Base-by-base conservation (phyloP, 257 asterid genomes). In the Petunia axillaris region DNA sequence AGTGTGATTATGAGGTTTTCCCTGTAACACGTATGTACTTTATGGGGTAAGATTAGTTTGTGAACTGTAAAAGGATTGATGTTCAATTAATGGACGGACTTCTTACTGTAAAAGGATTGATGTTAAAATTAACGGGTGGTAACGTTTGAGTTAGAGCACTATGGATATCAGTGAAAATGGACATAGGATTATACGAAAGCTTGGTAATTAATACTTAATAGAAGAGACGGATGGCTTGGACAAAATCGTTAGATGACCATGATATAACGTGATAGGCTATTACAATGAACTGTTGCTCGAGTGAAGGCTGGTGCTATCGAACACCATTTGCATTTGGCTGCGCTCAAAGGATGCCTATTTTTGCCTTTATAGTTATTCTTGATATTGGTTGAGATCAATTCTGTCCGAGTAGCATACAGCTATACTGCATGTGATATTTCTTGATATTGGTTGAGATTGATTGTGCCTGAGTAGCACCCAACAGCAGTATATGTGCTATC, bases 1-100 rank as follows among this genome's bases (percentile, higher is more conserved):
- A 71, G 13, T 48, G 44, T 71, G 77, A 64, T 71, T 48, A 13
- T 48, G 59, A 70, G 77, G 41, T 25, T 70, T 70, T 70, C 11
- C 40, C 35, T 70, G 43, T 71, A 71, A 48, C 8, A 4, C 15
- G 41, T 37, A 11, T 71, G 60, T 48, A 35, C 48, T 35, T 5
- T 25, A 71, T 48, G 60, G 48, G 44, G 40, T 48, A 16, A 71
- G 57, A 71, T 48, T 71, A 48, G 6, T 13, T 35, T 48, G 60
- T 35, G 77, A 71, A 48, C 60, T 10, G 60, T 48, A 70, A 10
- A 11, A 48, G 35, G 48, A 35, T 48, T 48, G 77, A 71, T 71
- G 44, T 48, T 71, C 25, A 70, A 44, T 48, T 25, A 48, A 5
- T 71, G 35, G 44, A 35, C 25, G 77, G 60, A 44, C 60, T 71